Conservation (phyloP, 1,284 basidiomycete species). For the Bondarzewia mesenterica region DNA sequence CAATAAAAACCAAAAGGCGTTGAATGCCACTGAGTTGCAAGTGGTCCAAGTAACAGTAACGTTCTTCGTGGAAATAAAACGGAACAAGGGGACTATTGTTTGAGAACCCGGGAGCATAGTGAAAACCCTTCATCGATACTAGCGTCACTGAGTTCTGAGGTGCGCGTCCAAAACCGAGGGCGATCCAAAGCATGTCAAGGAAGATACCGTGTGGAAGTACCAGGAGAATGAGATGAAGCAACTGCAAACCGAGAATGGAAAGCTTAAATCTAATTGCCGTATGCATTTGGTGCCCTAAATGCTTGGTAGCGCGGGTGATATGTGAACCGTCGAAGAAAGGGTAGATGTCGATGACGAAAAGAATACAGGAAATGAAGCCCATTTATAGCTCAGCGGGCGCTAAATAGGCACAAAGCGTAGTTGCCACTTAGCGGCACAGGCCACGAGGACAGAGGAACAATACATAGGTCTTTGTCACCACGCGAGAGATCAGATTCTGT, state of each 20-base stretch:
- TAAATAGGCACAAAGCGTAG: too few relatives aligned
- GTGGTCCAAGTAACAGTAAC: too few relatives aligned
- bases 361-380: not conserved
- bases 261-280: not conserved
- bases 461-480: too few relatives aligned
- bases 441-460: too few relatives aligned
- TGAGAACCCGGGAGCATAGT: too few relatives aligned
- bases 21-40: not conserved
- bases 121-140: too few relatives aligned
- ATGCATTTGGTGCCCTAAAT: not conserved
- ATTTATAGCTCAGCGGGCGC: too few relatives aligned
- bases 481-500: too few relatives aligned
- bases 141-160: not conserved
- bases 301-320: slow-evolving; percentile 4
- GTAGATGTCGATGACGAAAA: not conserved
- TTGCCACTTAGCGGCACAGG: too few relatives aligned
- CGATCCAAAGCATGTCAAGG: not conserved
- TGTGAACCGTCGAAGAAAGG: too few relatives aligned
- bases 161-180: not conserved
- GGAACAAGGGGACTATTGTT: too few relatives aligned
- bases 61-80: too few relatives aligned
- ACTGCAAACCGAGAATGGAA: not conserved
- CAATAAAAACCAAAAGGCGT: not conserved
- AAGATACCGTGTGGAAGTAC: not conserved
- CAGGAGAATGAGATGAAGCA: not conserved